Evolutionary conservation across 2,329 filamentous ascomycete genomes (phyloP).

Genomic region (Claviceps humidiphila): DNA sequence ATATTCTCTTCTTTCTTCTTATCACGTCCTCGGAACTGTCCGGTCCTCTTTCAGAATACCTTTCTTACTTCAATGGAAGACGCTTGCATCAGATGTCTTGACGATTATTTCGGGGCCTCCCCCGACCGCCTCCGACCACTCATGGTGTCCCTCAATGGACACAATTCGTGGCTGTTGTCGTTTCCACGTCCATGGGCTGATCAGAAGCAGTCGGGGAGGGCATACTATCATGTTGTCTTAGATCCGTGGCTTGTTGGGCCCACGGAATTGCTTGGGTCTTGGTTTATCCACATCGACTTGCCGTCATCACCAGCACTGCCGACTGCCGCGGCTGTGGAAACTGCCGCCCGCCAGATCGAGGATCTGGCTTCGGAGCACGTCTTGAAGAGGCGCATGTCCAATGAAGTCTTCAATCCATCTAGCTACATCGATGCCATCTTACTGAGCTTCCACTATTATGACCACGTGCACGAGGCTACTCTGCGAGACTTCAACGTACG

Average conservation of each 20-base stretch:
- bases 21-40: background rate
- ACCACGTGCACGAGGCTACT: slow-evolving; percentile 7
- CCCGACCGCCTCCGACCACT: slow-evolving; percentile 13
- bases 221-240: slow-evolving; percentile 19
- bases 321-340: slow-evolving; percentile 5
- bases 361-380: slow-evolving; percentile 6
- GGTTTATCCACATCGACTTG: slow-evolving; percentile 12
- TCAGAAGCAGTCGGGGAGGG: slow-evolving; percentile 8
- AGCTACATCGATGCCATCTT: slow-evolving; percentile 7
- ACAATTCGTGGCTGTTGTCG: slow-evolving; percentile 22
- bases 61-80: slow-evolving; percentile 7
- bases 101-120: slow-evolving; percentile 6
- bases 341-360: slow-evolving; percentile 6
- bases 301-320: slow-evolving; percentile 6
- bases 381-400: slow-evolving; percentile 6
- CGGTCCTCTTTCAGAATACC: background rate
- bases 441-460: slow-evolving; percentile 6
- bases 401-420: slow-evolving; percentile 7
- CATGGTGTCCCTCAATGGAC: slow-evolving; percentile 20
- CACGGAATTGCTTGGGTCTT: slow-evolving; percentile 8
- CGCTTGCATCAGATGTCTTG: slow-evolving; percentile 7
- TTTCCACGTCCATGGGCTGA: slow-evolving; percentile 17
- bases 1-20: background rate
- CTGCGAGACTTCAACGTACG: slow-evolving; percentile 3
- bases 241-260: slow-evolving; percentile 22